Base-by-base conservation (phyloP, 2,329 filamentous ascomycete species). In the Pezicula rhizophila region DNA sequence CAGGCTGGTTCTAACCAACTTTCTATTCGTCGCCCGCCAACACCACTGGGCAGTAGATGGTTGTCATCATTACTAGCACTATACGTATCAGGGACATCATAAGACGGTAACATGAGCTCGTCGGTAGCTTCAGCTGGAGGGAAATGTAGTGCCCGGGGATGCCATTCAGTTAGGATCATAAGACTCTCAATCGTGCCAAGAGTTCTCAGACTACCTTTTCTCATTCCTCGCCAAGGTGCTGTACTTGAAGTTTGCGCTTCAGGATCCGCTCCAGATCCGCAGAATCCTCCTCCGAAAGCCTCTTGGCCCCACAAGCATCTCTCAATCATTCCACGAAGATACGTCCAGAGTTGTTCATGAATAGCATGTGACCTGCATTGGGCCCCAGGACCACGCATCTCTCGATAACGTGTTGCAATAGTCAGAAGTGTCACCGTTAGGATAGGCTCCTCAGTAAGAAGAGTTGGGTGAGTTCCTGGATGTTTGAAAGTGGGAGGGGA, bases 1-100 rank as follows among this genome's bases (percentile, higher is more conserved):
- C 92, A 96, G 8, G 89, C 92, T 2, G 93, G 93, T 66, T 99
- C 93, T 4, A 97, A 80, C 89, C 93, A 97, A 65, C 89, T 92
- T 63, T 96, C 90, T 55, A 96, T 93, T 25, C 90, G 77, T 65
- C 87, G 85, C 8, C 89, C 89, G 40, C 89, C 88, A 17, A 89
- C 78, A n/a, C 81, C 80, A 51, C 67, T 65, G 6, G 69, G 69
- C 46, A 71, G 66, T 49, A 67, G 57, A 46, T 64, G 66, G 18
- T 65, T 66, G 46, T 72, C 52, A 25, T 65, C 72, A n/a, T 74
- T 69, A 18, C 74, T 69, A n/a, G 69, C 70, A 43, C 65, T 63
- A 46, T 69, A 67, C 11, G 66, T 60, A 20, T 72, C 69, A 5
- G 68, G 60, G n/a, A 52, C 46, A 23, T 82, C 76, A 45, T 79